Conservation (phyloP, 2,329 filamentous ascomycete species). For the Dactylellina drechsleri region DNA sequence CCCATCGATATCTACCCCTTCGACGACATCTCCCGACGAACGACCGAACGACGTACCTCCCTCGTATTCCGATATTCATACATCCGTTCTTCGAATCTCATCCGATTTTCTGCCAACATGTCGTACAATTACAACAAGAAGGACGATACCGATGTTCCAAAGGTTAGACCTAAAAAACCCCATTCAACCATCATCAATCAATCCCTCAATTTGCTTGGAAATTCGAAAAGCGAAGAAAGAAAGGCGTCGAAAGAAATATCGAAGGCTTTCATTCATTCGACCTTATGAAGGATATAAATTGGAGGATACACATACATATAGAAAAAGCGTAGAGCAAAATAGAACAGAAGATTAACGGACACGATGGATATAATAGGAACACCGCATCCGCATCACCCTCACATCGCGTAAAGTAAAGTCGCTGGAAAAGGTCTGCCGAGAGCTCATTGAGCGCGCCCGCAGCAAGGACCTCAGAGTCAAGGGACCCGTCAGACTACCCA, state of each 20-base stretch:
- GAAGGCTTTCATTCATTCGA: neutral
- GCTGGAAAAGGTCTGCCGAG: slow-evolving; percentile 97
- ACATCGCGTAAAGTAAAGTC: slow-evolving; percentile 93
- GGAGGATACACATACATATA: neutral
- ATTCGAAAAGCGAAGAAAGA: neutral
- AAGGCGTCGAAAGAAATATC: neutral
- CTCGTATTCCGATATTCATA: neutral
- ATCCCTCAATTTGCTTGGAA: too few species aligned
- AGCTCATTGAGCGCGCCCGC: slow-evolving; percentile 98
- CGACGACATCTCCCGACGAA: slow-evolving; percentile 11
- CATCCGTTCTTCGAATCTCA: slow-evolving; percentile 3
- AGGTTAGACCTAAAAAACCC: slow-evolving; percentile 34
- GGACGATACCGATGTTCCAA: slow-evolving; percentile 50
- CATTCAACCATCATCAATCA: neutral
- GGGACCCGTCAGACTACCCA: slow-evolving; percentile 96
- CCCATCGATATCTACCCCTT: neutral
- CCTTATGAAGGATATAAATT: neutral
- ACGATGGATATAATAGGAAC: slow-evolving; percentile 60
- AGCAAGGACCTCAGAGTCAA: slow-evolving; percentile 98
- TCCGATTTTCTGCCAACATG: slow-evolving; percentile 28
- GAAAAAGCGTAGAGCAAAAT: neutral
- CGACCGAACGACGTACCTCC: neutral
- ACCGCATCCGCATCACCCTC: slow-evolving; percentile 98
- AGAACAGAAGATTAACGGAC: neutral
- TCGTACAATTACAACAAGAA: slow-evolving; percentile 48